Percentiles rank a stretch among this genome's conserved stretches.
Evolutionary conservation across 2,329 filamentous ascomycete species (phyloP).

Genomic region (Penicillium sp.): DNA sequence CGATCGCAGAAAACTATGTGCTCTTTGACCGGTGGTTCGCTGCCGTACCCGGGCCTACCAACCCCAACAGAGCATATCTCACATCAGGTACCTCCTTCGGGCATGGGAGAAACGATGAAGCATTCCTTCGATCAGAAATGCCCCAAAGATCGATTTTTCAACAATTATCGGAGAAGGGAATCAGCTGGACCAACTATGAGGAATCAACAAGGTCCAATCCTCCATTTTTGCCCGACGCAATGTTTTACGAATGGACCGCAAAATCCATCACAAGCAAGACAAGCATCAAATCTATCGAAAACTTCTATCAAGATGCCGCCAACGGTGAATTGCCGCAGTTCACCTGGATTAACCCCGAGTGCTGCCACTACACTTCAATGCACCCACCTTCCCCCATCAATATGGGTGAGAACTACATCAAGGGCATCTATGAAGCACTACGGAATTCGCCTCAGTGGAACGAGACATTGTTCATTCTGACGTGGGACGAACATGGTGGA

Average conservation of each 20-base stretch:
- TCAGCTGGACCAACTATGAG: slow-evolving; percentile 51
- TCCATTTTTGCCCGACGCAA: slow-evolving; percentile 10
- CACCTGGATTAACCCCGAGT: slow-evolving; percentile 53
- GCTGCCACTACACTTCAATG: slow-evolving; percentile 52
- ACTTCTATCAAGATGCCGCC: slow-evolving; percentile 48
- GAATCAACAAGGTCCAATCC: slow-evolving; percentile 37
- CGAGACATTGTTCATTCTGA: slow-evolving; percentile 49
- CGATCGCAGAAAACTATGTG: slow-evolving; percentile 46
- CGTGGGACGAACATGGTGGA: slow-evolving; percentile 51
- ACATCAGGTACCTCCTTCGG: slow-evolving; percentile 44
- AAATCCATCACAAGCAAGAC: slow-evolving; percentile 32
- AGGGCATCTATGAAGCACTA: slow-evolving; percentile 48
- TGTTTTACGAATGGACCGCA: slow-evolving; percentile 38
- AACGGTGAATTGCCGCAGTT: slow-evolving; percentile 47
- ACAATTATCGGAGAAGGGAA: slow-evolving; percentile 41
- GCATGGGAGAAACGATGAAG: slow-evolving; percentile 39
- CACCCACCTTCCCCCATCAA: slow-evolving; percentile 48
- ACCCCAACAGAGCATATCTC: slow-evolving; percentile 39
- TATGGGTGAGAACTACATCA: slow-evolving; percentile 48
- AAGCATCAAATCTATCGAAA: slow-evolving; percentile 38
- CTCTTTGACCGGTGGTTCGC: slow-evolving; percentile 49
- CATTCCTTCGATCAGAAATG: slow-evolving; percentile 34
- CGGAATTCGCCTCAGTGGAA: slow-evolving; percentile 49
- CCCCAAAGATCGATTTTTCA: slow-evolving; percentile 44
- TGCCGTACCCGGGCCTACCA: slow-evolving; percentile 42